Evolutionary conservation across 192 early-diverging fungal species (phyloP).

Genomic region (Podila horticola): DNA sequence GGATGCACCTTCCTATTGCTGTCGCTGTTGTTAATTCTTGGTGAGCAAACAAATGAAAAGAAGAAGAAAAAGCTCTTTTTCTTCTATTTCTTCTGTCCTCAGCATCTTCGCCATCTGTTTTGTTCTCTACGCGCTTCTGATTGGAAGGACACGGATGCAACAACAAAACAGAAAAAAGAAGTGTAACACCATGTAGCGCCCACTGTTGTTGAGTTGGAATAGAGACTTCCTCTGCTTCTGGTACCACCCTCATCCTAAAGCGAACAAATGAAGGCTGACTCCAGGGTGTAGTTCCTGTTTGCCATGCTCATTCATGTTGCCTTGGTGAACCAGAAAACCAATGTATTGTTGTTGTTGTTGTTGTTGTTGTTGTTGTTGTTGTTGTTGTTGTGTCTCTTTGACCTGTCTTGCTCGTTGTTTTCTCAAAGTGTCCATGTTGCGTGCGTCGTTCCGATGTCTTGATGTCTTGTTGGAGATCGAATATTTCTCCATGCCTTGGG

Average conservation of each 20-base stretch:
- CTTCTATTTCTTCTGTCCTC: too few relatives aligned
- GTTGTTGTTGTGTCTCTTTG: neutral
- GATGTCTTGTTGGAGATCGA: too few relatives aligned
- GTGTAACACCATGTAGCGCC: neutral
- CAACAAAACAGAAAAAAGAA: too few relatives aligned
- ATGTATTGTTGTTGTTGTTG: neutral
- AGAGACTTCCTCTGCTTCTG: neutral
- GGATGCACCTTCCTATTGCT: neutral
- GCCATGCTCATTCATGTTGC: neutral
- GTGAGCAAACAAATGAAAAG: too few relatives aligned
- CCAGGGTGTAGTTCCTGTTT: neutral
- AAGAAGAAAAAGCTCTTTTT: too few relatives aligned
- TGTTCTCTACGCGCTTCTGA: too few relatives aligned
- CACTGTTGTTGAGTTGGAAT: neutral
- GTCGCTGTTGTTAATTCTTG: neutral
- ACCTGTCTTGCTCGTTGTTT: neutral
- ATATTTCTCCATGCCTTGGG: too few relatives aligned
- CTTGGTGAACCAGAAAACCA: neutral
- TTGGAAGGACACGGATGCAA: too few relatives aligned
- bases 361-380: too few relatives aligned
- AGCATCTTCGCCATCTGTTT: too few relatives aligned
- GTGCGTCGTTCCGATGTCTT: neutral
- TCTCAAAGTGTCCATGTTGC: too few relatives aligned
- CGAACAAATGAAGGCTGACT: neutral
- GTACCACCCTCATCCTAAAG: neutral